Evolutionary conservation across 2,329 filamentous ascomycete genomes (phyloP).

Genomic region (Phyllosticta citrichinensis): DNA sequence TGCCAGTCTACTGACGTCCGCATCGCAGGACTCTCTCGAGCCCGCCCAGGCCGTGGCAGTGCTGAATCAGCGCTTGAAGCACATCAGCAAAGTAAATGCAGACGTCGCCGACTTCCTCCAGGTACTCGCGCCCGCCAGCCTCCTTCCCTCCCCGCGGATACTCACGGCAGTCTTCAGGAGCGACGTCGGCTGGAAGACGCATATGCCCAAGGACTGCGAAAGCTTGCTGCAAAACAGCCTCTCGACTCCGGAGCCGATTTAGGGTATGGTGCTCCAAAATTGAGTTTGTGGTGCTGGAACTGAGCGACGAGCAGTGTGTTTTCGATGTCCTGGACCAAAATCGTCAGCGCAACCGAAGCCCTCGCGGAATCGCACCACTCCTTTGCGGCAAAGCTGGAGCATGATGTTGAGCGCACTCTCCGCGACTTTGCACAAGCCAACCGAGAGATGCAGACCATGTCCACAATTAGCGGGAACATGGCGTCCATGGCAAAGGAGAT

Average conservation of each 20-base stretch:
- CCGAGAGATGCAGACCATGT: conserved; percentile 68
- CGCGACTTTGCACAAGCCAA: conserved; percentile 64
- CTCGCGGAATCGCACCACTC: conserved; percentile 75
- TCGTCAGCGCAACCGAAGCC: conserved; percentile 67
- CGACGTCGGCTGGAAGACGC: conserved; percentile 83
- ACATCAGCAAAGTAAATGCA: conserved; percentile 74
- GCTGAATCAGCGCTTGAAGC: conserved; percentile 77
- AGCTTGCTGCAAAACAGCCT: conserved; percentile 63
- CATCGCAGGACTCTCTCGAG: conserved; percentile 61
- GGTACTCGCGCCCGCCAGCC: conserved; percentile 45
- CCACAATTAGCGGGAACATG: conserved; percentile 73
- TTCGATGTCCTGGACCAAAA: conserved; percentile 78
- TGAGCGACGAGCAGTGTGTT: conserved; percentile 57
- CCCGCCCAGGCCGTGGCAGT: conserved; percentile 72
- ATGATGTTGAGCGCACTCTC: conserved; percentile 76
- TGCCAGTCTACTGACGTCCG: conserved; percentile 13
- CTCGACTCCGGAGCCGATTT: conserved; percentile 71
- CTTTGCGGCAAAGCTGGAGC: conserved; percentile 72
- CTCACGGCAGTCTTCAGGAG: conserved; percentile 51
- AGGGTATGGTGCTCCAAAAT: conserved; percentile 52
- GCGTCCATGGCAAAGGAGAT: conserved; percentile 72
- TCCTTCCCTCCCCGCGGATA: neutral
- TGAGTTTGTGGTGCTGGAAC: conserved; percentile 13
- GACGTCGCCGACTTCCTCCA: conserved; percentile 96
- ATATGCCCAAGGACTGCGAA: conserved; percentile 74